Evolutionary conservation across 2,329 filamentous ascomycete genomes (phyloP).

Genomic region (Fusarium beomiforme): DNA sequence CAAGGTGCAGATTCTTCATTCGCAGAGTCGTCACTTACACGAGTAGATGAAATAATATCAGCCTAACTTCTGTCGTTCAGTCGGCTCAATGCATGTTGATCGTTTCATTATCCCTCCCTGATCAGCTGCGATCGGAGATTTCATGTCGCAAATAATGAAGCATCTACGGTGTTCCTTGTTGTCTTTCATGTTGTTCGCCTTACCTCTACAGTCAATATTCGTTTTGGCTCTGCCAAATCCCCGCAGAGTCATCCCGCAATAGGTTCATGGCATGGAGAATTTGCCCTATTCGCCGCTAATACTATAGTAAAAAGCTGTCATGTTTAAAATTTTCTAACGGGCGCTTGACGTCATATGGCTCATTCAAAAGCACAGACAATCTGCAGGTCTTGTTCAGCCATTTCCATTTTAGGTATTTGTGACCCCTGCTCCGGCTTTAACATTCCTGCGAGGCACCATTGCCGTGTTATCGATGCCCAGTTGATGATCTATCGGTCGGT

Average conservation of each 20-base stretch:
- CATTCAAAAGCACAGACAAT: not conserved
- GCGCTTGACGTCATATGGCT: constrained; percentile 23
- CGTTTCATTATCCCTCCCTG: not conserved
- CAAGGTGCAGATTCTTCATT: not conserved
- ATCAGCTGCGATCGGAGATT: not conserved
- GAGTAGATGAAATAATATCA: not conserved
- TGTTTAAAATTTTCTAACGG: not conserved
- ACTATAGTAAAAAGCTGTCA: too few species aligned
- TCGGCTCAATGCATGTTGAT: not conserved
- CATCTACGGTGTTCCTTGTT: not conserved
- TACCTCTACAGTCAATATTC: not conserved
- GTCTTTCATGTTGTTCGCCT: not conserved
- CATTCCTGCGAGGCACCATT: constrained; percentile 13
- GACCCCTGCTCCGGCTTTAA: not conserved
- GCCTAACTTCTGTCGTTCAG: not conserved
- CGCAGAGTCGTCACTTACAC: not conserved
- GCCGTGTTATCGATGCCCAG: constrained; percentile 2
- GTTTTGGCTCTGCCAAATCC: not conserved
- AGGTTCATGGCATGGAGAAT: not conserved
- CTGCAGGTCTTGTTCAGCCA: constrained; percentile 16
- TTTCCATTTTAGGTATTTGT: constrained; percentile 16
- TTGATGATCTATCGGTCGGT: not conserved
- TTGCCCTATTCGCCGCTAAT: not conserved
- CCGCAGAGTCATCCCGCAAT: not conserved
- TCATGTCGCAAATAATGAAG: not conserved